Conservation (phyloP, 768 basidiomycete species). For the Hericium alpestre region DNA sequence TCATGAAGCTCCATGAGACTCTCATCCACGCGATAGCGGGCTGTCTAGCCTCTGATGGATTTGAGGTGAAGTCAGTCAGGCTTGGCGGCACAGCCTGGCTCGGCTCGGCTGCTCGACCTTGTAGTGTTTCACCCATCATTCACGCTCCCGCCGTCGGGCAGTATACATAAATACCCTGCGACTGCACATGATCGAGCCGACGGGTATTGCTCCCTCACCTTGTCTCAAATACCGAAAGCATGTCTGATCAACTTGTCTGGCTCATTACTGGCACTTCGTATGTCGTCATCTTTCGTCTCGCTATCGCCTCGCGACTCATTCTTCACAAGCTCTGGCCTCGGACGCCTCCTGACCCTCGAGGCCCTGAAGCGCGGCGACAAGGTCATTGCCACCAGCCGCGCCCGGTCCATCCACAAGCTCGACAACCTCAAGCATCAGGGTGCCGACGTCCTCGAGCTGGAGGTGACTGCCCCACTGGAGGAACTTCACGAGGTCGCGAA, state of each 20-base stretch:
- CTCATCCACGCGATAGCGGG: too few species aligned
- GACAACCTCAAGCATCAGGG: constrained; percentile 19
- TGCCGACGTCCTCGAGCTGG: constrained; percentile 18
- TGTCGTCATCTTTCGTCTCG: neutral
- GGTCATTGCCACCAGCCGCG: constrained; percentile 13
- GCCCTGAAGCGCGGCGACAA: constrained; percentile 12
- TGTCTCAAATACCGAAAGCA: neutral
- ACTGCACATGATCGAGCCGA: too few species aligned
- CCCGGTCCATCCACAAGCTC: constrained; percentile 14
- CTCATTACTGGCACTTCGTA: constrained; percentile 21
- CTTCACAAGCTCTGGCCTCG: neutral
- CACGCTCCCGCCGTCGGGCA: too few species aligned
- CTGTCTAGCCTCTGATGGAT: too few species aligned
- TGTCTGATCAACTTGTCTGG: constrained; percentile 10
- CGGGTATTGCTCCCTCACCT: neutral
- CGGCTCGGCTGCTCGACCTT: too few species aligned
- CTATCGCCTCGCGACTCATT: neutral
- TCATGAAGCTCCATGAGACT: too few species aligned
- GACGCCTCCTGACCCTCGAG: constrained; percentile 9
- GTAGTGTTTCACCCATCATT: too few species aligned
- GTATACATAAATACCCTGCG: too few species aligned
- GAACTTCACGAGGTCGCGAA: constrained; percentile 13
- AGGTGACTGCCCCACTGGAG: constrained; percentile 15
- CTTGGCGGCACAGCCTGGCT: too few species aligned
- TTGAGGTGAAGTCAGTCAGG: too few species aligned